phyloP scores from a whole-genome alignment of 2,329 filamentous ascomycete species.

The Phialemonium atrogriseum region DNA sequence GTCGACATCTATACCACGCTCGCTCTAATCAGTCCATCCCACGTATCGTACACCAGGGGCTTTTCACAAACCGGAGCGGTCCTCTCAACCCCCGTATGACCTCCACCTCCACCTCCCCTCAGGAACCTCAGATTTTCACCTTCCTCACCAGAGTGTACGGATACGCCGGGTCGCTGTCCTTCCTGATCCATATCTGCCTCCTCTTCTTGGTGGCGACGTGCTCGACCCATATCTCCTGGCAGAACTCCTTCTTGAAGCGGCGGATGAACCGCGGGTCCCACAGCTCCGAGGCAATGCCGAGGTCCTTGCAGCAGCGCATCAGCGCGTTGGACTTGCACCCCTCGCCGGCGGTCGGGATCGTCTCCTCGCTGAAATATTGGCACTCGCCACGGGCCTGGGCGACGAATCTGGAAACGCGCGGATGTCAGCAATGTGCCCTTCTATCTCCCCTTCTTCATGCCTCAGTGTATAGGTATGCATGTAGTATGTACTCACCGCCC shows the following conservation, averaged over 20 bases:
- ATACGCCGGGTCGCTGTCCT: slow-evolving; percentile 66
- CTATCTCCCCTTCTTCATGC: slow-evolving; percentile 2
- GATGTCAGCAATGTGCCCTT: no score
- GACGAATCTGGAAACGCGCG: slow-evolving; percentile 56
- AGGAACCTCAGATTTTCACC: neutral
- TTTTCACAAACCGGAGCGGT: no score
- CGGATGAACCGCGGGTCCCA: slow-evolving; percentile 94
- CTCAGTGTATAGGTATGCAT: neutral
- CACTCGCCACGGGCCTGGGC: slow-evolving; percentile 91
- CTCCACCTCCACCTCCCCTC: neutral
- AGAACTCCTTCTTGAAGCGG: slow-evolving; percentile 66
- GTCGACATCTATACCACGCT: no score
- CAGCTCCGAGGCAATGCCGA: slow-evolving; percentile 88
- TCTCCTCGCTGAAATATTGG: slow-evolving; percentile 82
- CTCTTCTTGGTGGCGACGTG: slow-evolving; percentile 80
- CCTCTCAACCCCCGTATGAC: neutral
- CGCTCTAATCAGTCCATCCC: no score
- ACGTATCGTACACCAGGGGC: no score
- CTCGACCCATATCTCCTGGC: slow-evolving; percentile 82
- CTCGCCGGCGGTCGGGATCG: slow-evolving; percentile 88
- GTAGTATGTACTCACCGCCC: slow-evolving; percentile 59
- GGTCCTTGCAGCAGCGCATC: slow-evolving; percentile 96
- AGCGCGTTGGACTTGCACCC: slow-evolving; percentile 96
- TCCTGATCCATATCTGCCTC: slow-evolving; percentile 78
- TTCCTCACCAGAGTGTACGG: slow-evolving; percentile 38